phyloP scores from a whole-genome alignment of 129 eudicot species.

The Lonicera japonica region DNA sequence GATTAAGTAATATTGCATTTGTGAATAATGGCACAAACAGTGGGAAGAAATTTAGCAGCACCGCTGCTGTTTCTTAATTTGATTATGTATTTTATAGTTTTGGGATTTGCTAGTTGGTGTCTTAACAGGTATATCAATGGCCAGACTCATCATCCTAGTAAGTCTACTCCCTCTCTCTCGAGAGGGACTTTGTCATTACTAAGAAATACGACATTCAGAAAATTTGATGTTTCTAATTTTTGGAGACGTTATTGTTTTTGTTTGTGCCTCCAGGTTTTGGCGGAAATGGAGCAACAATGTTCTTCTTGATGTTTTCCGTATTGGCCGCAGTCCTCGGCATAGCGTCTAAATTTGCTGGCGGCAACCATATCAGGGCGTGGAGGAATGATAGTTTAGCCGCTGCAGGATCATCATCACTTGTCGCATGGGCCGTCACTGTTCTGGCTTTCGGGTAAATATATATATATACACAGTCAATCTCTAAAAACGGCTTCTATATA shows the following conservation, averaged over 20 bases:
- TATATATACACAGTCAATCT: too few species aligned
- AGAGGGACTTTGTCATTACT: too few species aligned
- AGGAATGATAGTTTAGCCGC: slow-evolving; percentile 88
- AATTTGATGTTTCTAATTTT: too few species aligned
- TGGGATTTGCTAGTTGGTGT: slow-evolving; percentile 88
- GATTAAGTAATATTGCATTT: too few species aligned
- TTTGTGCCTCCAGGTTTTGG: slow-evolving; percentile 50
- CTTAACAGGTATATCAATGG: slow-evolving; percentile 57
- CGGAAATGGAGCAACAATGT: slow-evolving; percentile 79
- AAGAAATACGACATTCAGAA: too few species aligned
- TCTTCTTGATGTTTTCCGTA: slow-evolving; percentile 58
- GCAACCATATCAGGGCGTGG: slow-evolving; percentile 77
- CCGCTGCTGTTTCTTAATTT: slow-evolving; percentile 83
- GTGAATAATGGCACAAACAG: slow-evolving; percentile 41
- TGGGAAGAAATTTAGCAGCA: slow-evolving; percentile 73
- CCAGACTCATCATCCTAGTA: slow-evolving; percentile 78
- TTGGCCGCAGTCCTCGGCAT: slow-evolving; percentile 72
- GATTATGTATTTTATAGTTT: slow-evolving; percentile 60
- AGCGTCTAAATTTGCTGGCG: slow-evolving; percentile 77
- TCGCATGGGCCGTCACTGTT: slow-evolving; percentile 88
- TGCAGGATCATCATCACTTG: slow-evolving; percentile 65
- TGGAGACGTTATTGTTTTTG: too few species aligned
- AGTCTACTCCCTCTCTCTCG: slow-evolving; percentile 10
- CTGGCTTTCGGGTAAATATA: slow-evolving; percentile 72
- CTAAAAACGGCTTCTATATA: too few species aligned